A percentile compares a stretch with the other conserved stretches of the same genome.
phyloP scores from a whole-genome alignment of 305 asterid genomes.

The Solanum hybrid region DNA sequence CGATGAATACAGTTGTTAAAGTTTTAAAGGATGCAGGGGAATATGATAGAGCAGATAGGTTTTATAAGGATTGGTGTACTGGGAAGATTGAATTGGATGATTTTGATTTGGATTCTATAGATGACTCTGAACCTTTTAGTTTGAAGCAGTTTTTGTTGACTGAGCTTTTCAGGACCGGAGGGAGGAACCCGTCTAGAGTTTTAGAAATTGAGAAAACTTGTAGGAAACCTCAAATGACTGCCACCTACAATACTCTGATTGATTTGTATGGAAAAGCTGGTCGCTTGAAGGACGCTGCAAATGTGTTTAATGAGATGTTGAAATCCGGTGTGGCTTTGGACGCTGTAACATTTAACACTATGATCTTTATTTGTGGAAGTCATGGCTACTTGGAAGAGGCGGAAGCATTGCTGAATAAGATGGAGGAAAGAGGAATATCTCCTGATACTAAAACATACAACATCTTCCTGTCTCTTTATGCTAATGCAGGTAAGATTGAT shows the following conservation, averaged over 20 bases:
- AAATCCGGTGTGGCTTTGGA: constrained; percentile 67
- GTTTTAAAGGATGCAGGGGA: constrained; percentile 80
- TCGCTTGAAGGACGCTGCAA: constrained; percentile 70
- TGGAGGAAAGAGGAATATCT: constrained; percentile 70
- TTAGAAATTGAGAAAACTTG: constrained; percentile 24
- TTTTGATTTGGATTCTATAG: constrained; percentile 54
- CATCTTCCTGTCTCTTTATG: constrained; percentile 62
- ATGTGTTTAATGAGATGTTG: constrained; percentile 72
- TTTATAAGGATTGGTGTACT: constrained; percentile 67
- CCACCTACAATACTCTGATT: constrained; percentile 82
- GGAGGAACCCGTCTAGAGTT: constrained; percentile 28
- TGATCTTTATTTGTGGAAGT: constrained; percentile 79
- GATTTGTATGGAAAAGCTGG: constrained; percentile 94
- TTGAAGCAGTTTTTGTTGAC: constrained; percentile 68
- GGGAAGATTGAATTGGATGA: constrained; percentile 66
- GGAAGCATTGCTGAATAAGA: constrained; percentile 59
- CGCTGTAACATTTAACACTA: constrained; percentile 75
- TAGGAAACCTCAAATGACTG: constrained; percentile 49
- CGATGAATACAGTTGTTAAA: constrained; percentile 78
- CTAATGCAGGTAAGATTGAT: constrained; percentile 41
- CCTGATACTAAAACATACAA: constrained; percentile 90
- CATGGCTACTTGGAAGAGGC: constrained; percentile 74
- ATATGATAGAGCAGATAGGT: constrained; percentile 59
- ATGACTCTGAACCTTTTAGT: constrained; percentile 40
- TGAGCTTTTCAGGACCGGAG: constrained; percentile 80